A percentile compares a stretch with the other conserved stretches of the same genome.
These are phyloP conservation scores for Crithidia sp. DNA, from an alignment of 208 protist genomes.

Conservation along the genomic window DNA sequence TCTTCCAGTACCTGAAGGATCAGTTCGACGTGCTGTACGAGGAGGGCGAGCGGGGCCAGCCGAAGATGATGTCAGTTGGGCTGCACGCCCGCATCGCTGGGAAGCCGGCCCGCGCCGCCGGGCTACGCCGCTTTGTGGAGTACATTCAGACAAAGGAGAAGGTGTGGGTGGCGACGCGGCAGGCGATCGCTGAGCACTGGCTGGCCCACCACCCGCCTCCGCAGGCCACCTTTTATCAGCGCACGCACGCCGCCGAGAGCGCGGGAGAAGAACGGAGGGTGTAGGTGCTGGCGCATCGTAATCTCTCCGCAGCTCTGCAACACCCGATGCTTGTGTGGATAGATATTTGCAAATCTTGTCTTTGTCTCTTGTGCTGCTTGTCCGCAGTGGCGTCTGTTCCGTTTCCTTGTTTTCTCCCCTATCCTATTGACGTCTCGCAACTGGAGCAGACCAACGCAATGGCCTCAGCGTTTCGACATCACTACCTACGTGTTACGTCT, in stretches of 20 bases:
- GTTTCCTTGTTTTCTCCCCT: too few species aligned
- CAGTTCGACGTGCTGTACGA: conserved; percentile 49
- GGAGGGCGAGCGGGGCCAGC: conserved; percentile 22
- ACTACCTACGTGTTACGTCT: too few species aligned
- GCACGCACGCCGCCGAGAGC: not conserved
- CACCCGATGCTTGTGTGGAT: too few species aligned
- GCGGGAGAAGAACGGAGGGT: too few species aligned
- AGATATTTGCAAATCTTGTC: too few species aligned
- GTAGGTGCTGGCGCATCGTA: too few species aligned
- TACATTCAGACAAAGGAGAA: conserved; percentile 34
- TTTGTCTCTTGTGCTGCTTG: too few species aligned
- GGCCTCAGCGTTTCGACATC: too few species aligned
- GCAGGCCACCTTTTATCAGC: conserved; percentile 35
- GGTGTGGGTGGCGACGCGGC: conserved; percentile 38
- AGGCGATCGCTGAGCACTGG: conserved; percentile 40
- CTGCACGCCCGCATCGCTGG: conserved; percentile 42
- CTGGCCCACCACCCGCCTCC: conserved; percentile 28
- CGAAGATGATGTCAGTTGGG: conserved; percentile 46
- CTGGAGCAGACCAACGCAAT: too few species aligned
- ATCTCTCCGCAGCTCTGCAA: too few species aligned
- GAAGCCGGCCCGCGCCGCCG: conserved; percentile 32
- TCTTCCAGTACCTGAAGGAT: conserved; percentile 45
- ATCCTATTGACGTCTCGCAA: too few species aligned
- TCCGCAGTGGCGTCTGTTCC: too few species aligned
- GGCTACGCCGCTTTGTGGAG: conserved; percentile 32